Base-by-base conservation (phyloP, 352 stramenopile genomes). In the Phytophthora fragariaefolia region DNA sequence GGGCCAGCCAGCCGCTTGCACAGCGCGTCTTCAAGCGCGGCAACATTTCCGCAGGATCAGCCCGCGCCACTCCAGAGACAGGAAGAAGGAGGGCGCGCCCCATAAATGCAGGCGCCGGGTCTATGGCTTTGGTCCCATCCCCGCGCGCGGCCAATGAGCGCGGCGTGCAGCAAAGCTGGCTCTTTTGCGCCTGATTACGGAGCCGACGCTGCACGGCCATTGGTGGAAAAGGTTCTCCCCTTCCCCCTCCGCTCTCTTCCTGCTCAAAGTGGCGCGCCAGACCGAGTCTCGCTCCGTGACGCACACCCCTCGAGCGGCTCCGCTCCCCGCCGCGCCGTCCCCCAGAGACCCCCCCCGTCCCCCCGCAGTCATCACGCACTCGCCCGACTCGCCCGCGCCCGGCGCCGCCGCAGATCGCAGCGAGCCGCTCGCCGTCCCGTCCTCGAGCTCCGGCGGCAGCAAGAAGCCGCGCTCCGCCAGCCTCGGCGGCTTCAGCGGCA, bases 391-490 rank as follows among this genome's bases (percentile, higher is more conserved):
- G 23, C 64, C 64, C 30, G 45, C 23, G 34, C 13, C n/a, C 30
- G 42, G 38, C 27, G 30, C 55, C 32, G 38, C 51, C n/a, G n/a
- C 34, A 42, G 61, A 67, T 38, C 66, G 45, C 50, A 71, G 55
- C 43, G 67, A 67, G 34, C 54, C 61, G 26, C 56, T 70, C 27
- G 55, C 56, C 17, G 55, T 69, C 59, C 55, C 60, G n/a, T n/a
- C n/a, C 4, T 36, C 53, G 28, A 59, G 5, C 22, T 13, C 13
- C n/a, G 26, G 7, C 34, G 43, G 23, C n/a, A 7, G 15, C 22
- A 63, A 63, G 26, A 74, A 74, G 40, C 27, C 54, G 26, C 66
- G 61, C 12, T 66, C 61, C 22, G 61, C 40, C 27, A 66, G 61
- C 47, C 5, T 74, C 50, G 40, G 64, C 1, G 56, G 52, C 51